Evolutionary conservation across 208 protist species (phyloP).

Genomic region (Leishmania turanica): DNA sequence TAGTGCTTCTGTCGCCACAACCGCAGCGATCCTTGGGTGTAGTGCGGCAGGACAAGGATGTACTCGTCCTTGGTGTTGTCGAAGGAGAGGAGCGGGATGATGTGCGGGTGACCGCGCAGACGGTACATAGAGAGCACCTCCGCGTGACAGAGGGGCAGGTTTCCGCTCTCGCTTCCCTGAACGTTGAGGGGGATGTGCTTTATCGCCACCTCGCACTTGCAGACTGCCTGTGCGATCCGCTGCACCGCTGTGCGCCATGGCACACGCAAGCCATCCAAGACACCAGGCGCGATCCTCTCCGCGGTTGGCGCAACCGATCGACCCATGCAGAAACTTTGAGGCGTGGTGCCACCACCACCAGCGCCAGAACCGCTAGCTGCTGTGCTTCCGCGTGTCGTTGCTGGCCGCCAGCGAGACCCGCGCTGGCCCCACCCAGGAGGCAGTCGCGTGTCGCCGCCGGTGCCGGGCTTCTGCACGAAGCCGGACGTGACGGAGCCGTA

Average conservation of each 20-base stretch:
- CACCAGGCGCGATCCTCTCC: neutral
- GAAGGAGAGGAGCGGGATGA: conserved; percentile 62
- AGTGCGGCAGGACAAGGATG: conserved; percentile 70
- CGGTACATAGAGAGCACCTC: conserved; percentile 74
- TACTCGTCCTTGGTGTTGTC: conserved; percentile 73
- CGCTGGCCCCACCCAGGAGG: conserved; percentile 24
- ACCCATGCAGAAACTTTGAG: neutral
- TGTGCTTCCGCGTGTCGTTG: neutral
- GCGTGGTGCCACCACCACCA: neutral
- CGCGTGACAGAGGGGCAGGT: conserved; percentile 65
- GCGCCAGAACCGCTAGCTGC: conserved; percentile 7
- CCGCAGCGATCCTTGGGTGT: conserved; percentile 63
- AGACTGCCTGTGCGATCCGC: conserved; percentile 20
- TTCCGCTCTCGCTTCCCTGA: conserved; percentile 51
- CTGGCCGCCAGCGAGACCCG: conserved; percentile 18
- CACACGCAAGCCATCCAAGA: conserved; percentile 16
- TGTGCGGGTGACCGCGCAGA: conserved; percentile 61
- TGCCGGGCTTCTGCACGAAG: conserved; percentile 11
- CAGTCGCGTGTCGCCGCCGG: conserved; percentile 6
- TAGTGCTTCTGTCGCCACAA: conserved; percentile 66
- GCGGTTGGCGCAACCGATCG: conserved; percentile 6
- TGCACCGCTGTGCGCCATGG: conserved; percentile 25
- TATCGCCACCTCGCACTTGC: conserved; percentile 42
- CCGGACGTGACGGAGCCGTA: conserved; percentile 63
- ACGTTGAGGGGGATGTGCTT: conserved; percentile 68